Conservation (phyloP, 2,329 filamentous ascomycete genomes). For the Penicillium hesseltinei region DNA sequence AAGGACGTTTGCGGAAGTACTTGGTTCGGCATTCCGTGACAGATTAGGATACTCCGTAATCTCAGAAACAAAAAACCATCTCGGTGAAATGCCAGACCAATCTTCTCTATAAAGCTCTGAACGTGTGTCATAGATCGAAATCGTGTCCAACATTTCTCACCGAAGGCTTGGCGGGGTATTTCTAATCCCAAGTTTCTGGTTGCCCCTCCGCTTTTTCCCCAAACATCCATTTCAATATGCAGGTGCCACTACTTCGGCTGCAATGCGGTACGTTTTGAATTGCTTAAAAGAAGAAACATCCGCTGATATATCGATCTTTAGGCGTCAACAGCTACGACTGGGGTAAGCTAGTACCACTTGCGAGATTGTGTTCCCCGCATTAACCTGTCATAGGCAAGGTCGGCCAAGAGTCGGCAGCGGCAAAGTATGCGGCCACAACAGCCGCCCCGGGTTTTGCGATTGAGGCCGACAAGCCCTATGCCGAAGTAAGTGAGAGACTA, state of each 20-base stretch:
- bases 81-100: not conserved
- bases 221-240: conserved; percentile 50
- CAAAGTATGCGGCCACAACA: conserved; percentile 84
- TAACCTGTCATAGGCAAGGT: conserved; percentile 65
- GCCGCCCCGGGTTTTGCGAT: conserved; percentile 71
- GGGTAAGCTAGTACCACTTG: conserved; percentile 55
- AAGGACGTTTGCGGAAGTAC: not conserved
- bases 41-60: not conserved
- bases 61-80: not conserved
- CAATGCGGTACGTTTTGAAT: conserved; percentile 51
- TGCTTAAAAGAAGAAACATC: not conserved
- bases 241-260: conserved; percentile 79
- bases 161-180: conserved; percentile 26
- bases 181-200: conserved; percentile 19
- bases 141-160: conserved; percentile 12
- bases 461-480: conserved; percentile 85
- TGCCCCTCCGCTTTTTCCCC: conserved; percentile 12
- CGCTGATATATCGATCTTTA: conserved; percentile 29
- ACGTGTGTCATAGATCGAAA: not conserved
- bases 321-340: conserved; percentile 99
- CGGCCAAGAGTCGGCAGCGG: conserved; percentile 81
- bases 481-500: conserved; percentile 61
- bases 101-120: not conserved
- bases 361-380: conserved; percentile 15
- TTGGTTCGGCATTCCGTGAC: not conserved